Percentiles rank a stretch among this genome's conserved stretches.
Conservation (phyloP, 163 green algal genomes). For the Dunaliella salina region DNA sequence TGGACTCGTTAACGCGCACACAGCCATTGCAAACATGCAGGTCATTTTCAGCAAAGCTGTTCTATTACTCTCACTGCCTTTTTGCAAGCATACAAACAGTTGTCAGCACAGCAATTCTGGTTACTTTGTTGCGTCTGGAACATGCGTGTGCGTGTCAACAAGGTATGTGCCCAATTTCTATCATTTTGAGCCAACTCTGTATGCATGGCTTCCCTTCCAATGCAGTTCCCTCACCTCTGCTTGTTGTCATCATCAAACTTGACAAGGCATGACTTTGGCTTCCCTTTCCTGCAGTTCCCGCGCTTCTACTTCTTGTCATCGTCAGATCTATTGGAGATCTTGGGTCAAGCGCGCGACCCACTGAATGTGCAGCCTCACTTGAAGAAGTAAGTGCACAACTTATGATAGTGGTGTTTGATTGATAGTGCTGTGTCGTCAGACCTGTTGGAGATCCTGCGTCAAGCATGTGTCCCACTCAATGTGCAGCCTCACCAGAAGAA, state of each 20-base stretch:
- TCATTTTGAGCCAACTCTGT: too few relatives aligned
- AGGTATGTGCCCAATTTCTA: too few relatives aligned
- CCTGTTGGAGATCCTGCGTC: constrained; percentile 82
- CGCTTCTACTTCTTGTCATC: constrained; percentile 88
- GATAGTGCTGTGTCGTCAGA: too few relatives aligned
- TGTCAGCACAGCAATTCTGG: too few relatives aligned
- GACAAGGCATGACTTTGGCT: constrained; percentile 39
- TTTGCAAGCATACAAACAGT: too few relatives aligned
- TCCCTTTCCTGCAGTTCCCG: constrained; percentile 67
- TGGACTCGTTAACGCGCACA: too few relatives aligned
- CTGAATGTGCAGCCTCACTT: constrained; percentile 79
- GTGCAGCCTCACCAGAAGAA: constrained; percentile 83
- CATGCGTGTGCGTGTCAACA: too few relatives aligned
- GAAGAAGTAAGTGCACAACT: constrained; percentile 50
- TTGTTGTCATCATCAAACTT: not conserved
- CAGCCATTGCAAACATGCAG: too few relatives aligned
- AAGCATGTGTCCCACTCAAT: constrained; percentile 78
- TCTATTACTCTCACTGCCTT: too few relatives aligned
- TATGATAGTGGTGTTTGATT: too few relatives aligned
- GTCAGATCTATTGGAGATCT: constrained; percentile 83
- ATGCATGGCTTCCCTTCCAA: not conserved
- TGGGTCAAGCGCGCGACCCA: constrained; percentile 80
- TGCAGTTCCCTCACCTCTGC: not conserved
- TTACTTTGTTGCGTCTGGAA: too few relatives aligned
- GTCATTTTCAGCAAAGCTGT: too few relatives aligned